Evolutionary conservation across 2,329 filamentous ascomycete genomes (phyloP), one percentile per base, ranked within the genome.

Genomic region (Ophiostoma piceae): DNA sequence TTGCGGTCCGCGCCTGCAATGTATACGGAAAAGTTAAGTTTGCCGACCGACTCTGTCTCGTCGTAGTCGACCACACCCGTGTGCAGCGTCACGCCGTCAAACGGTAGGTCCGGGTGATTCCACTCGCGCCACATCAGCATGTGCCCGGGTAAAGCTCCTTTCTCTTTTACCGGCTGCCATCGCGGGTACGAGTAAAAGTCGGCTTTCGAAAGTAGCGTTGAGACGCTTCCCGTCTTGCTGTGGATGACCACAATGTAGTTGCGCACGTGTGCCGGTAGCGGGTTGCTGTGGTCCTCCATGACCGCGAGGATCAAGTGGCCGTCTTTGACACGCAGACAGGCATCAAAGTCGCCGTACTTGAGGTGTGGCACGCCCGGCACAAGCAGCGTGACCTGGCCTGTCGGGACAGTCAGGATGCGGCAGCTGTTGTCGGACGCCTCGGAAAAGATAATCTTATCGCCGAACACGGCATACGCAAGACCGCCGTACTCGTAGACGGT

Each of bases 401-500:
- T 76, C 29, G 79, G 76, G 0, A 81, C 79, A 8, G 82, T 75
- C 0, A 86, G 76, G 2, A 82, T 72, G 47, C 80, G 80, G 19
- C 85, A 77, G 0, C 80, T 79, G 66, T 80, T 77, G 35, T 81
- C 80, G 16, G 76, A 74, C 32, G 76, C 75, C 69, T 84, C 80
- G 12, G 80, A 80, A 72, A 86, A 84, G 54, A 85, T 76, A 67
- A 86, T 75, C 67, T 69, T 19, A 51, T 22, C 65, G 26, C 3
- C 29, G 35, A 80, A 72, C 6, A 83, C 74, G 2, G 78, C 79
- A 67, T 82, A 81, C 0, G 82, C 76, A 2, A 79, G 79, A 12
- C 84, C 84, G 1, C 84, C 84, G 68, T 86, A 85, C 71, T 84
- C 84, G 71, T 87, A 84, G 19, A 86, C 81, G 1, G 75, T 78